Conservation (phyloP, 345 rosid genomes). For the Gossypium arboreum region DNA sequence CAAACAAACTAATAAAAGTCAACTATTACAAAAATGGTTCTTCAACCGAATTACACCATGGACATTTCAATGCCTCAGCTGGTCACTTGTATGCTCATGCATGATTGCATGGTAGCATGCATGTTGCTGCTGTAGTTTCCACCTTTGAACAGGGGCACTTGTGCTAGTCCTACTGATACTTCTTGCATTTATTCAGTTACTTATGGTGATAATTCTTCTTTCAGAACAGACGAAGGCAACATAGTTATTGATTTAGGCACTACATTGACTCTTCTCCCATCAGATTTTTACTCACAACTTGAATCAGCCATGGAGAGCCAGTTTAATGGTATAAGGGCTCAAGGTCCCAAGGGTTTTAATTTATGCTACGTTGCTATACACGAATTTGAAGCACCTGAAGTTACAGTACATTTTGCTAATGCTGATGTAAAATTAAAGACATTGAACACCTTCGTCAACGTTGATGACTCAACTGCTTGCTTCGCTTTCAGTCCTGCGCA, state of each 20-base stretch:
- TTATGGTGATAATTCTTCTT: slow-evolving; percentile 40
- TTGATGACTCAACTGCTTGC: slow-evolving; percentile 30
- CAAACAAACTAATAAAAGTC: no score
- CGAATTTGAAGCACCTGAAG: slow-evolving; percentile 25
- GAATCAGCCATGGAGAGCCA: slow-evolving; percentile 15
- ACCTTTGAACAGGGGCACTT: background rate
- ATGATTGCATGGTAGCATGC: no score
- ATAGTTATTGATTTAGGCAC: slow-evolving; percentile 66
- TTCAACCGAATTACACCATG: no score
- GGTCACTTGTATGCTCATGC: no score
- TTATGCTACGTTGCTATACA: slow-evolving; percentile 32
- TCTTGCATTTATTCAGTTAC: slow-evolving; percentile 27
- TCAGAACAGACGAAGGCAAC: slow-evolving; percentile 31
- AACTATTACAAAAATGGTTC: no score
- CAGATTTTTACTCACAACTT: slow-evolving; percentile 23
- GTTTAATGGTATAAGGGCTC: slow-evolving; percentile 16
- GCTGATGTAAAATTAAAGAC: slow-evolving; percentile 38
- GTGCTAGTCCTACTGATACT: background rate
- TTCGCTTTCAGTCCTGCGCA: slow-evolving; percentile 24
- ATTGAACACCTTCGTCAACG: slow-evolving; percentile 32
- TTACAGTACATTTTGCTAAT: slow-evolving; percentile 37
- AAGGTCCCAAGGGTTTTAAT: slow-evolving; percentile 25
- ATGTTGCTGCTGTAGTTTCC: no score
- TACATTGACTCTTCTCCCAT: slow-evolving; percentile 40
- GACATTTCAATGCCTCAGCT: no score